These are phyloP conservation scores for Globisporangium cystogenes DNA, from an alignment of 352 stramenopile species.

Conservation along the genomic window DNA sequence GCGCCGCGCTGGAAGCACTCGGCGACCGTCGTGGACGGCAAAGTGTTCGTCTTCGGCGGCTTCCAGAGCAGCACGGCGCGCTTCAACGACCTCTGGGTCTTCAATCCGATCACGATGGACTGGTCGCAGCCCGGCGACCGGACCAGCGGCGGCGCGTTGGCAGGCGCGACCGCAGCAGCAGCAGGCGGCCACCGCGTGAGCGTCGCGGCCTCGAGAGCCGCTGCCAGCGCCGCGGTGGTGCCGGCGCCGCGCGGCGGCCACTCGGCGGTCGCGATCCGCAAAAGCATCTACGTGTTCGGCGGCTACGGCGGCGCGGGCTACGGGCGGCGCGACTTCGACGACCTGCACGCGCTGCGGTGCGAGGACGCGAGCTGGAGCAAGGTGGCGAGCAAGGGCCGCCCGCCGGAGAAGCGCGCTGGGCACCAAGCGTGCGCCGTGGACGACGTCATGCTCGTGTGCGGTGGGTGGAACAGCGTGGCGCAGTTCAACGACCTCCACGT, in stretches of 20 bases:
- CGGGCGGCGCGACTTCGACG: slow-evolving; percentile 91
- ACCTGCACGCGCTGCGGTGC: slow-evolving; percentile 88
- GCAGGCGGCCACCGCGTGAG: slow-evolving; percentile 14
- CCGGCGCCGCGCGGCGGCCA: slow-evolving; percentile 88
- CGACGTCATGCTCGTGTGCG: slow-evolving; percentile 91
- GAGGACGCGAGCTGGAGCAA: slow-evolving; percentile 84
- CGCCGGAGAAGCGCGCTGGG: slow-evolving; percentile 89
- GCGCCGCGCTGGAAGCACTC: slow-evolving; percentile 88
- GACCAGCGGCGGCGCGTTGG: slow-evolving; percentile 19
- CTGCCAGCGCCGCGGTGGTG: slow-evolving; percentile 23
- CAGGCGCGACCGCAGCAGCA: slow-evolving; percentile 48
- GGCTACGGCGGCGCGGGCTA: slow-evolving; percentile 93
- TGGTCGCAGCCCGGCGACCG: slow-evolving; percentile 82
- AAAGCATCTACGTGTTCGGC: slow-evolving; percentile 91
- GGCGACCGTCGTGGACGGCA: slow-evolving; percentile 81
- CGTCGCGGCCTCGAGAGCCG: slow-evolving; percentile 6
- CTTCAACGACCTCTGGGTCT: slow-evolving; percentile 97
- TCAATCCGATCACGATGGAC: slow-evolving; percentile 91
- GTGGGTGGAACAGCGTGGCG: slow-evolving; percentile 92
- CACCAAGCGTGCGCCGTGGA: slow-evolving; percentile 90
- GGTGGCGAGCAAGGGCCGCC: slow-evolving; percentile 82
- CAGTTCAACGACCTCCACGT: slow-evolving; percentile 96
- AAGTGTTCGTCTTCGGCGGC: slow-evolving; percentile 93
- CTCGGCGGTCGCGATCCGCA: slow-evolving; percentile 79
- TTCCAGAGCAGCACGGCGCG: slow-evolving; percentile 85